phyloP scores from a whole-genome alignment of 306 rosid genomes.

The Astragalus glycyphyllos region DNA sequence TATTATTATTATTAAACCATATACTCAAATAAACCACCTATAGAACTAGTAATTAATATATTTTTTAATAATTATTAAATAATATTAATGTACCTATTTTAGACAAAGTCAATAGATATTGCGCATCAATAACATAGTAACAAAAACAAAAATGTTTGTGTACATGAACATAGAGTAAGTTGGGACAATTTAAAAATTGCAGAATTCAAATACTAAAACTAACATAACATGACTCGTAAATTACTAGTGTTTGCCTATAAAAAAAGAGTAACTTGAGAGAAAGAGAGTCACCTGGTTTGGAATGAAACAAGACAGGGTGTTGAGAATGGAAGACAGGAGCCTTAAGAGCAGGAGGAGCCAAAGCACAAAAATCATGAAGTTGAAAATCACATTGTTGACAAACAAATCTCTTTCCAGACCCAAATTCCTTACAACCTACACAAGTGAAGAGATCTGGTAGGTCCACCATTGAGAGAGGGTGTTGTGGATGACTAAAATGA shows the following conservation, averaged over 20 bases:
- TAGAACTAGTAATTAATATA: not conserved
- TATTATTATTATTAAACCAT: not conserved
- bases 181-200: too few relatives aligned
- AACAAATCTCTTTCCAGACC: slow-evolving; percentile 76
- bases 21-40: not conserved
- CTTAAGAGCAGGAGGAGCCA: slow-evolving; percentile 72
- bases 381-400: slow-evolving; percentile 81
- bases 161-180: too few relatives aligned
- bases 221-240: too few relatives aligned
- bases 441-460: slow-evolving; percentile 67
- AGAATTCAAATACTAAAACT: too few relatives aligned
- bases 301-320: slow-evolving; percentile 64
- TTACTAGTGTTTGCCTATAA: too few relatives aligned
- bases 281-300: slow-evolving; percentile 62
- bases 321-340: slow-evolving; percentile 84
- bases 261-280: not conserved
- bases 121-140: too few relatives aligned
- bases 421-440: slow-evolving; percentile 76
- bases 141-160: not conserved
- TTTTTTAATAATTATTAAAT: not conserved
- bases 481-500: slow-evolving; percentile 80
- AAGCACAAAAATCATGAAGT: slow-evolving; percentile 84
- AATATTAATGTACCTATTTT: not conserved
- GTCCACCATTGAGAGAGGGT: slow-evolving; percentile 57
- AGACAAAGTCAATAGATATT: too few relatives aligned